phyloP scores from a whole-genome alignment of 352 stramenopile genomes.

The Achlya hypogyna region DNA sequence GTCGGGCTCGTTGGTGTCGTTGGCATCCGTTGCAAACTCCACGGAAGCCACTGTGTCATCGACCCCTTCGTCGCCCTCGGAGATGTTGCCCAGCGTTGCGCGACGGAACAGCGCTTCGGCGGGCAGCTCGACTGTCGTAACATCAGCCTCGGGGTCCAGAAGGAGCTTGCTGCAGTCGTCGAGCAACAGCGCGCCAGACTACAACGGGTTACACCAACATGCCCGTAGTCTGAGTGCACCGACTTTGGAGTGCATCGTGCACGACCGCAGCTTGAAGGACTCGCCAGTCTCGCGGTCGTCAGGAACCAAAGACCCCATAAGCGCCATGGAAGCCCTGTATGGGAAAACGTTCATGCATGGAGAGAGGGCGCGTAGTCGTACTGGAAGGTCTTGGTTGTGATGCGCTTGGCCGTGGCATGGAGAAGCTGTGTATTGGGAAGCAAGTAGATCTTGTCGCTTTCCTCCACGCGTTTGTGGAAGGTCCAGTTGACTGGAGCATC shows the following conservation, averaged over 20 bases:
- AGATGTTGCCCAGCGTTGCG: not conserved
- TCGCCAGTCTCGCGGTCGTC: slow-evolving; percentile 71
- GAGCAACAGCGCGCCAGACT: slow-evolving; percentile 57
- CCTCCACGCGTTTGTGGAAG: slow-evolving; percentile 4
- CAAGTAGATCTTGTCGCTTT: slow-evolving; percentile 40
- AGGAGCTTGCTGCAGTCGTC: slow-evolving; percentile 54
- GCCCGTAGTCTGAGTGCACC: not conserved
- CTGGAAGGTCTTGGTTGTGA: slow-evolving; percentile 10
- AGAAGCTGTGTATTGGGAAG: slow-evolving; percentile 43
- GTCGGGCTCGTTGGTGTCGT: not conserved
- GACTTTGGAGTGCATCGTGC: slow-evolving; percentile 40
- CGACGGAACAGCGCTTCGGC: not conserved
- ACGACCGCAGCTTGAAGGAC: slow-evolving; percentile 79
- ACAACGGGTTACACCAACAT: not conserved
- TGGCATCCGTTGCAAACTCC: not conserved
- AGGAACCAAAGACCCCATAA: slow-evolving; percentile 73
- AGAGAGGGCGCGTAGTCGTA: not conserved
- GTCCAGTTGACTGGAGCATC: slow-evolving; percentile 24
- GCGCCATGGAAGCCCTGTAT: slow-evolving; percentile 49
- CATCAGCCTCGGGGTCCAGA: not conserved
- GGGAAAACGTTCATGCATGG: not conserved
- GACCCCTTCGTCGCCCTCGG: not conserved
- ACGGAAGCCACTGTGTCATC: not conserved
- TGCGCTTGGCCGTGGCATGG: not conserved
- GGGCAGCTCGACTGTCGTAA: not conserved